Base-by-base conservation (phyloP, 495 filamentous ascomycete species). In the Trichoderma gamsii region DNA sequence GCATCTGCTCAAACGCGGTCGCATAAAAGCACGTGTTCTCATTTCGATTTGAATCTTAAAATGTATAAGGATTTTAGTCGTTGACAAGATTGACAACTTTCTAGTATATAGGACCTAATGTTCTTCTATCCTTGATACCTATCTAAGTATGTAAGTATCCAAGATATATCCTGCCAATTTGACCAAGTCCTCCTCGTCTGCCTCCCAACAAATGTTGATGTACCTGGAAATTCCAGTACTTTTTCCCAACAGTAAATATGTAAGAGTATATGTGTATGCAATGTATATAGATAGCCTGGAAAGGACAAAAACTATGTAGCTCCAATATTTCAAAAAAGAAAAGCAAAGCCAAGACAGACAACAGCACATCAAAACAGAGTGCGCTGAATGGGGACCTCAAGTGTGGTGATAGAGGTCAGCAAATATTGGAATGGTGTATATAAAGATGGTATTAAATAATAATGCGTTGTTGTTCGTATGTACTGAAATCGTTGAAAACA, bases 401-500 rank as follows among this genome's bases (percentile, higher is more conserved):
- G 16, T 18, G 35, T 4, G 8, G 23, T 15, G 8, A 8, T 61
- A 12, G 25, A 21, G 11, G 11, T 61, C 3, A 21, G 13, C 23
- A 32, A 13, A 29, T 59, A 59, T 61, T 23, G 12, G 4, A 18
- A 16, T 15, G 25, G 27, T 3, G 56, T 29, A 61, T 61, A 15
- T 61, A 9, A 29, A 32, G 2, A 25, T 21, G 49, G 8, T n/a
- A 38, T 38, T 38, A 23, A 52, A 61, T 35, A 6, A 16, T 1
- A 18, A 56, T n/a, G 56, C 56, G 25, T 61, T 61, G 56, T 61
- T 61, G 23, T 23, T 61, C 56, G 56, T 61, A 29, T 18, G 13
- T 32, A 61, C 3, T 5, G 27, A 16, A 61, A 18, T 61, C 56
- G 56, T 61, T 13, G 27, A 32, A 32, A 61, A 32, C 56, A 61